A percentile compares a stretch with the other conserved stretches of the same genome.
phyloP scores from a whole-genome alignment of 306 rosid genomes.

The Sicyos edulis region DNA sequence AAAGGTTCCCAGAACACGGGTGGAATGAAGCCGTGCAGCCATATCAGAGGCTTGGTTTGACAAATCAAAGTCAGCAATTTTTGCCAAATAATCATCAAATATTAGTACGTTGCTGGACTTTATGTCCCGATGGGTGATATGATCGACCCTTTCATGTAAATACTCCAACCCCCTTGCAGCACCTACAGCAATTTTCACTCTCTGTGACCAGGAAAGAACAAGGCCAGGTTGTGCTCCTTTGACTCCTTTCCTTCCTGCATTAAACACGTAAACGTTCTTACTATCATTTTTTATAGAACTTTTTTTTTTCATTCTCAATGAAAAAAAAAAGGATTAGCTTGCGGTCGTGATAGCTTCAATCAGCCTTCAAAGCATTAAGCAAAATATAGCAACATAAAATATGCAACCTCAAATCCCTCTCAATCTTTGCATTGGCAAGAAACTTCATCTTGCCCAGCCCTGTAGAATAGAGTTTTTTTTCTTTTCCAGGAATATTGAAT shows the following conservation, averaged over 20 bases:
- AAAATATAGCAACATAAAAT: background rate
- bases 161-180: conserved; percentile 89
- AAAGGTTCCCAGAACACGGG: conserved; percentile 93
- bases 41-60: conserved; percentile 96
- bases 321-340: too few relatives aligned
- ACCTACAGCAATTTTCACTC: conserved; percentile 90
- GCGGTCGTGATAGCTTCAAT: background rate
- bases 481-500: background rate
- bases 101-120: conserved; percentile 84
- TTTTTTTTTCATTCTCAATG: too few relatives aligned
- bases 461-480: background rate
- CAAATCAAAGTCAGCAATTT: conserved; percentile 89
- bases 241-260: conserved; percentile 85
- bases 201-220: conserved; percentile 75
- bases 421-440: conserved; percentile 7
- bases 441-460: background rate
- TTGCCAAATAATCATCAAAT: conserved; percentile 78
- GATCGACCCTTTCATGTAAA: conserved; percentile 74
- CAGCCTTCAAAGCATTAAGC: background rate
- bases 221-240: conserved; percentile 97
- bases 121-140: conserved; percentile 77
- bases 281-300: too few relatives aligned
- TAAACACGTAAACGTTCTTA: too few relatives aligned
- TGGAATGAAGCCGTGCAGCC: conserved; percentile 97
- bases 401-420: conserved; percentile 3